Conservation (phyloP, 1,139 yeast species). For the Lodderomyces theae region DNA sequence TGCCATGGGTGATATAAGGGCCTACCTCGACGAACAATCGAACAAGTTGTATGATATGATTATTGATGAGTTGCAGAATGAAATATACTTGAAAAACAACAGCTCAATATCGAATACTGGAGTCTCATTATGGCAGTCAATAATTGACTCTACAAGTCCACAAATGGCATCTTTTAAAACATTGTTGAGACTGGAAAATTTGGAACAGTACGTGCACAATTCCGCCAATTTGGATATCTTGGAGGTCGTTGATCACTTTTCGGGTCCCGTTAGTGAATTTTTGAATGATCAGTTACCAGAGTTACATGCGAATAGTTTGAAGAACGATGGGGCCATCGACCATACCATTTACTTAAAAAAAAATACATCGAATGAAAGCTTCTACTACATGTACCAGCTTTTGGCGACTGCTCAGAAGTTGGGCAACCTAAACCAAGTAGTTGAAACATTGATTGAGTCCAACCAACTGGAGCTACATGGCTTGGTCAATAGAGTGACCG, state of each 20-base stretch:
- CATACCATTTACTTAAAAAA: slow-evolving; percentile 31
- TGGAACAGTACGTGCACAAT: slow-evolving; percentile 56
- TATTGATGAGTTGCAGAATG: slow-evolving; percentile 72
- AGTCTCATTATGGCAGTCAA: slow-evolving; percentile 25
- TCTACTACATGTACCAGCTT: slow-evolving; percentile 53
- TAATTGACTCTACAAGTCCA: slow-evolving; percentile 28
- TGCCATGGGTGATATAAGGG: slow-evolving; percentile 55
- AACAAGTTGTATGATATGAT: slow-evolving; percentile 66
- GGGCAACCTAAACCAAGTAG: slow-evolving; percentile 60
- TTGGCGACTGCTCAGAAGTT: slow-evolving; percentile 60
- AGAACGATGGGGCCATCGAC: slow-evolving; percentile 24
- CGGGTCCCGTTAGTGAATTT: slow-evolving; percentile 42
- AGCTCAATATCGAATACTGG: slow-evolving; percentile 11
- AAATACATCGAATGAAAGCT: slow-evolving; percentile 44
- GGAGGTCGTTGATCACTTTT: slow-evolving; percentile 49
- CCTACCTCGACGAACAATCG: slow-evolving; percentile 61
- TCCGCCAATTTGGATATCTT: slow-evolving; percentile 56
- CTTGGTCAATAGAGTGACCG: slow-evolving; percentile 59
- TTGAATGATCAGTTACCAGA: slow-evolving; percentile 30
- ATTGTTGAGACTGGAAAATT: slow-evolving; percentile 40
- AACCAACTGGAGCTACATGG: slow-evolving; percentile 43
- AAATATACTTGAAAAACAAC: slow-evolving; percentile 57
- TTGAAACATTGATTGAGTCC: slow-evolving; percentile 50
- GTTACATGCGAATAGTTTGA: slow-evolving; percentile 24
- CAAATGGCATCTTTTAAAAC: slow-evolving; percentile 38